These are phyloP conservation scores for Sutorius australiensis DNA, from an alignment of 768 basidiomycete genomes.

Conservation along the genomic window DNA sequence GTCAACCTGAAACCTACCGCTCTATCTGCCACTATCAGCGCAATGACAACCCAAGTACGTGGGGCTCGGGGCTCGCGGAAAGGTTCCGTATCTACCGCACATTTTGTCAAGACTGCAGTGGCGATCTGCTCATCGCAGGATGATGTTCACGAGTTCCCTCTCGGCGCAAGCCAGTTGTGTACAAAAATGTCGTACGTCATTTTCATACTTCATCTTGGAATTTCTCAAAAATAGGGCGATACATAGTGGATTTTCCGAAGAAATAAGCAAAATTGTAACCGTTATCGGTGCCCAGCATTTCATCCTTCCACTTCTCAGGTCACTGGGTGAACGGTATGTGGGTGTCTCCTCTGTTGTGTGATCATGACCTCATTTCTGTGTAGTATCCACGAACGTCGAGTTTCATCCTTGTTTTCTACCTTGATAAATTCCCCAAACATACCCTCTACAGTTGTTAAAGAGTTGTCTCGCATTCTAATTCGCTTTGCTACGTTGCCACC, in stretches of 20 bases:
- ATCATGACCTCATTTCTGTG: background rate
- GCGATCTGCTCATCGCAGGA: slow-evolving; percentile 65
- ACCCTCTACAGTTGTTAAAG: slow-evolving; percentile 20
- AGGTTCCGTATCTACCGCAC: slow-evolving; percentile 44
- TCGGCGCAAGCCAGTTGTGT: slow-evolving; percentile 38
- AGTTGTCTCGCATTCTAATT: slow-evolving; percentile 23
- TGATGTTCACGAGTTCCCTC: slow-evolving; percentile 44
- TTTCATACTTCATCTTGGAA: background rate
- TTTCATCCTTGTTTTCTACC: slow-evolving; percentile 27
- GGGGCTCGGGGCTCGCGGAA: slow-evolving; percentile 17
- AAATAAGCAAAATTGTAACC: slow-evolving; percentile 40
- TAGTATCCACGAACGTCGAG: slow-evolving; percentile 32
- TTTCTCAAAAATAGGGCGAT: background rate
- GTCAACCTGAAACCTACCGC: slow-evolving; percentile 56
- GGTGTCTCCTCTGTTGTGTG: background rate
- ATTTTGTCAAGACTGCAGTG: slow-evolving; percentile 62
- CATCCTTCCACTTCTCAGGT: slow-evolving; percentile 47
- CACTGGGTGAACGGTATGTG: slow-evolving; percentile 41
- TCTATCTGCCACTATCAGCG: slow-evolving; percentile 51
- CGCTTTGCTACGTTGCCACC: slow-evolving; percentile 13
- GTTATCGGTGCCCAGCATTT: slow-evolving; percentile 58
- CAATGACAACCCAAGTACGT: slow-evolving; percentile 50
- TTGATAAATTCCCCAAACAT: slow-evolving; percentile 28
- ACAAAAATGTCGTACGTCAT: slow-evolving; percentile 47
- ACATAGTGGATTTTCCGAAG: slow-evolving; percentile 44